phyloP scores from a whole-genome alignment of 768 basidiomycete species.

The Pholiota molesta region DNA sequence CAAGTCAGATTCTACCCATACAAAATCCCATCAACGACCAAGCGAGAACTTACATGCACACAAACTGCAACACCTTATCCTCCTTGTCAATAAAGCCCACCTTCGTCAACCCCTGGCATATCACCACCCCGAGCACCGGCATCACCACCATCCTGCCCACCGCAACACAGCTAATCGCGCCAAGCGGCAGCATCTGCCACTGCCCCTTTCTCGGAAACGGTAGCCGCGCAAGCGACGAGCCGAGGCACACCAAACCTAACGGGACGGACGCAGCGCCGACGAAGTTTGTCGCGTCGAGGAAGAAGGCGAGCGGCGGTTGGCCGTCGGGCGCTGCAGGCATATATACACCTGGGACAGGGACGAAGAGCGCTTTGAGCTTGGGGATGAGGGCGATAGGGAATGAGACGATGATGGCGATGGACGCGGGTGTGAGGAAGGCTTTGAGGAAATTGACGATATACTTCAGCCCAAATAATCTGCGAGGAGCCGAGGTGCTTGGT shows the following conservation, averaged over 20 bases:
- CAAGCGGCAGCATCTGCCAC: constrained; percentile 47
- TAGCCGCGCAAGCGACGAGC: constrained; percentile 63
- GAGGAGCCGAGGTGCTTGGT: neutral
- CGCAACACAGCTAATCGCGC: constrained; percentile 57
- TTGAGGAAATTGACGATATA: constrained; percentile 30
- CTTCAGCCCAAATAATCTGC: neutral
- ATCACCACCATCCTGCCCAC: constrained; percentile 56
- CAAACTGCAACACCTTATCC: constrained; percentile 64
- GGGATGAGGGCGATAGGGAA: constrained; percentile 61
- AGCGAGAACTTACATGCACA: constrained; percentile 60
- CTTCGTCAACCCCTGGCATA: constrained; percentile 52
- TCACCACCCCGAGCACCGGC: constrained; percentile 63
- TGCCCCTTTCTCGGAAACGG: constrained; percentile 46
- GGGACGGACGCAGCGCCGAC: constrained; percentile 48
- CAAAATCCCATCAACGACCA: constrained; percentile 1
- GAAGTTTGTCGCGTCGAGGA: constrained; percentile 5
- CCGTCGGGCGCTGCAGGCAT: constrained; percentile 65
- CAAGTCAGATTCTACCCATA: neutral
- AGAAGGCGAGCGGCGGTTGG: constrained; percentile 63
- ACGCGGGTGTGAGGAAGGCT: constrained; percentile 48
- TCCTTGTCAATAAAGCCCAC: constrained; percentile 48
- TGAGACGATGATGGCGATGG: constrained; percentile 54
- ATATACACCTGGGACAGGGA: constrained; percentile 41
- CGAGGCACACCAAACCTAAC: constrained; percentile 62
- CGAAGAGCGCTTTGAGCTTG: constrained; percentile 63